Percentiles rank a stretch among this genome's conserved stretches.
These are phyloP conservation scores for Coemansia sp. DNA, from an alignment of 192 early-diverging fungal species.

Conservation along the genomic window DNA sequence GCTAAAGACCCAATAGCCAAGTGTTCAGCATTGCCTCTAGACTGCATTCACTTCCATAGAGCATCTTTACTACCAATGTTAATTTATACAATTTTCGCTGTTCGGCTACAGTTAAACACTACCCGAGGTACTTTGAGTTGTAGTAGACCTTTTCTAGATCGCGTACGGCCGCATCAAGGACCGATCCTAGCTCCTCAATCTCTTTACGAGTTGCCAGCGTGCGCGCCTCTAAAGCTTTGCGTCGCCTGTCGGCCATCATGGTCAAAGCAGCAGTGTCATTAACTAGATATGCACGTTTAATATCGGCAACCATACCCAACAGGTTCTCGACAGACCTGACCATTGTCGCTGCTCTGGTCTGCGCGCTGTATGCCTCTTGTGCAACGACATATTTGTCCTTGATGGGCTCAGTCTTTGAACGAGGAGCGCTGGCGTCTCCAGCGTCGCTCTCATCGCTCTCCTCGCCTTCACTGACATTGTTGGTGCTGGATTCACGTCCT, in stretches of 20 bases:
- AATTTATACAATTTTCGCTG: slow-evolving; percentile 6
- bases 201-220: slow-evolving; percentile 19
- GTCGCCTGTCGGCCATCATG: slow-evolving; percentile 40
- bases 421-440: slow-evolving; percentile 7
- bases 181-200: slow-evolving; percentile 39
- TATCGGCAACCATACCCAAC: slow-evolving; percentile 51
- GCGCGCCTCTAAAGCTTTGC: slow-evolving; percentile 30
- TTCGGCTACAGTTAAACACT: background rate
- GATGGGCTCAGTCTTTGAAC: slow-evolving; percentile 22
- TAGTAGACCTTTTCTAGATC: slow-evolving; percentile 52
- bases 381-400: slow-evolving; percentile 54
- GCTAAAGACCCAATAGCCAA: slow-evolving; percentile 15
- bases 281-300: slow-evolving; percentile 49
- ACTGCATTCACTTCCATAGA: background rate
- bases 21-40: background rate
- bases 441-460: background rate
- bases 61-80: background rate
- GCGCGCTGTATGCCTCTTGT: slow-evolving; percentile 53
- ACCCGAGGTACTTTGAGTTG: slow-evolving; percentile 45
- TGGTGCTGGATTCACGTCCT: slow-evolving; percentile 8
- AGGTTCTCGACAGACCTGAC: slow-evolving; percentile 53
- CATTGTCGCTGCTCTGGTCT: slow-evolving; percentile 54
- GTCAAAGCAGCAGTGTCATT: slow-evolving; percentile 45
- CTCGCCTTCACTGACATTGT: slow-evolving; percentile 1
- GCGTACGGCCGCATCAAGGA: slow-evolving; percentile 44